A percentile compares a stretch with the other conserved stretches of the same genome.
Evolutionary conservation across 2,329 filamentous ascomycete species (phyloP).

Genomic region (Magnaporthiopsis rhizophila): DNA sequence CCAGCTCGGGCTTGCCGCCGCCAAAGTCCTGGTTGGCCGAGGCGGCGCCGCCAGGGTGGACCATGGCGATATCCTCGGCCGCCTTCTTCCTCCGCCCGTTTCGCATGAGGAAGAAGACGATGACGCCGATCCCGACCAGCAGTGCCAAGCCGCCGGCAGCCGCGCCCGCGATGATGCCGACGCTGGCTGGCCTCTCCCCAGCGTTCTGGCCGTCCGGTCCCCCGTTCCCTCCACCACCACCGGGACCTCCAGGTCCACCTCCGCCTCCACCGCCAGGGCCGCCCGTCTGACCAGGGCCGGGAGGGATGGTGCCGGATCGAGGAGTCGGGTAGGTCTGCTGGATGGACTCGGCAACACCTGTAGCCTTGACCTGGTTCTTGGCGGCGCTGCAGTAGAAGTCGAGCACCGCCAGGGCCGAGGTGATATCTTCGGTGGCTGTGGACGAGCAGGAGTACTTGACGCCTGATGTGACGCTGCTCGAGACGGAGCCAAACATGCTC

Average conservation of each 20-base stretch:
- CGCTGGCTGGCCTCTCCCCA: slow-evolving; percentile 15
- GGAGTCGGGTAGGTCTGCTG: not conserved
- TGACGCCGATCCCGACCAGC: slow-evolving; percentile 21
- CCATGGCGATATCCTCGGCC: slow-evolving; percentile 8
- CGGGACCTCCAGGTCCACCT: not conserved
- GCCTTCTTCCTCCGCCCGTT: slow-evolving; percentile 20
- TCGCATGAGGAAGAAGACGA: slow-evolving; percentile 28
- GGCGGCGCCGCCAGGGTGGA: slow-evolving; percentile 11
- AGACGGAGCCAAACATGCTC: slow-evolving; percentile 34
- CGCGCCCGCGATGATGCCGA: slow-evolving; percentile 26
- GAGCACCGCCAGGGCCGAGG: slow-evolving; percentile 37
- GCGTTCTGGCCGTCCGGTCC: too few species aligned
- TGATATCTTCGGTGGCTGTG: slow-evolving; percentile 34
- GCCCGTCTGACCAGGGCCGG: slow-evolving; percentile 10
- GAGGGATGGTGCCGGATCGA: slow-evolving; percentile 4
- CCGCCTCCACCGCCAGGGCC: slow-evolving; percentile 7
- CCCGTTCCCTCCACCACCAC: not conserved
- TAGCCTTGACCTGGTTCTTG: slow-evolving; percentile 28
- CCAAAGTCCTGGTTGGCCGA: slow-evolving; percentile 13
- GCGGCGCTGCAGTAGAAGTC: slow-evolving; percentile 43
- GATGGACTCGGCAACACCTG: slow-evolving; percentile 31
- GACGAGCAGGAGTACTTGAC: slow-evolving; percentile 37
- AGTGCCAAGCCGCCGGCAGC: slow-evolving; percentile 25
- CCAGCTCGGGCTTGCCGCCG: slow-evolving; percentile 24
- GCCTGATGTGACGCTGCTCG: slow-evolving; percentile 33